These are phyloP conservation scores for Naganishia friedmannii DNA, from an alignment of 768 basidiomycete species.

Conservation along the genomic window DNA sequence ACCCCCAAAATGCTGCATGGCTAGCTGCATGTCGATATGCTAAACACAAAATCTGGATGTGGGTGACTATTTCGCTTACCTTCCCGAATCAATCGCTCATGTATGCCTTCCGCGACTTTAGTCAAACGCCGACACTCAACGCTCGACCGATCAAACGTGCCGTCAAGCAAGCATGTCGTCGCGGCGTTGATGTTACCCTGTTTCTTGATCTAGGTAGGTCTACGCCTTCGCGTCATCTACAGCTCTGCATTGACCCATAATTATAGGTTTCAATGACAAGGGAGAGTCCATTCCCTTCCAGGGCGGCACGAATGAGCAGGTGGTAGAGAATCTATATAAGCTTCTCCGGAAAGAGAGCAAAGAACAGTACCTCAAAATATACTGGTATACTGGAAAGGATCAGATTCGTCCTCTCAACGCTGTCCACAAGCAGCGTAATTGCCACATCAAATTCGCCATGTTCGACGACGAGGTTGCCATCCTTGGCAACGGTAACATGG, in stretches of 20 bases:
- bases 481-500: slow-evolving; percentile 65
- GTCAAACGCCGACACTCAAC: slow-evolving; percentile 70
- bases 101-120: slow-evolving; percentile 36
- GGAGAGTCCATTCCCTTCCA: slow-evolving; percentile 66
- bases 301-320: slow-evolving; percentile 71
- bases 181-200: slow-evolving; percentile 63
- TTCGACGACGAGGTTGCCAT: slow-evolving; percentile 67
- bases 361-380: slow-evolving; percentile 55
- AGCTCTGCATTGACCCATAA: slow-evolving; percentile 2
- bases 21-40: slow-evolving; percentile 65
- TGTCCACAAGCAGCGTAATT: slow-evolving; percentile 66
- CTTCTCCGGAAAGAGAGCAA: slow-evolving; percentile 56
- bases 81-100: neutral
- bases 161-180: slow-evolving; percentile 61
- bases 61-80: slow-evolving; percentile 34
- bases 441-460: slow-evolving; percentile 69
- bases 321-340: slow-evolving; percentile 62
- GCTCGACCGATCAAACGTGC: slow-evolving; percentile 63
- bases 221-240: slow-evolving; percentile 49
- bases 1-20: slow-evolving; percentile 68
- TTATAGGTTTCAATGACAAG: slow-evolving; percentile 57
- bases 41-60: slow-evolving; percentile 65
- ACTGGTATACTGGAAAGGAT: slow-evolving; percentile 64
- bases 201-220: slow-evolving; percentile 60
- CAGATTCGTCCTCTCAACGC: slow-evolving; percentile 66